These are phyloP conservation scores for Suhomyces xylopsoci DNA, from an alignment of 805 yeast genomes.

Conservation along the genomic window DNA sequence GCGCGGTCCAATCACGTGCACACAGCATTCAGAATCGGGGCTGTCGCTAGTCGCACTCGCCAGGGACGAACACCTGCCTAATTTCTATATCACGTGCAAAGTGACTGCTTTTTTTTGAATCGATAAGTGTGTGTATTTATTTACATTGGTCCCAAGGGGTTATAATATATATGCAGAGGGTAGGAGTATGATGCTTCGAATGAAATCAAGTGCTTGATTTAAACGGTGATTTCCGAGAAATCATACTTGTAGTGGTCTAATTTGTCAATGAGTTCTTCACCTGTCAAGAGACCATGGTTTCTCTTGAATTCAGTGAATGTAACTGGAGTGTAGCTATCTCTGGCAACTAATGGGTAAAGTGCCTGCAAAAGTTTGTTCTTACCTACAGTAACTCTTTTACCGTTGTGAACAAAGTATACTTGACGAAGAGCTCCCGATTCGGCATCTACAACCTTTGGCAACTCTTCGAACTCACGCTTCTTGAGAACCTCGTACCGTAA, in stretches of 20 bases:
- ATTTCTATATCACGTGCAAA: constrained; percentile 6
- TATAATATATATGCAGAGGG: background rate
- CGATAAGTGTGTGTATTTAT: background rate
- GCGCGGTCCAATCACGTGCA: background rate
- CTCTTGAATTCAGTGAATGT: constrained; percentile 48
- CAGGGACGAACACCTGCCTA: background rate
- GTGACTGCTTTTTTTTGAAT: constrained; percentile 12
- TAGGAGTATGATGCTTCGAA: background rate
- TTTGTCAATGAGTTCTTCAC: constrained; percentile 47
- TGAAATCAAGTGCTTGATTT: background rate
- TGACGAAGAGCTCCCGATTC: constrained; percentile 28
- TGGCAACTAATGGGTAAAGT: constrained; percentile 51
- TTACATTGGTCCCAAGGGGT: constrained; percentile 1
- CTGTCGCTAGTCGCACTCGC: background rate
- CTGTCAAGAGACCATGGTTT: constrained; percentile 41
- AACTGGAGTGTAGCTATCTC: constrained; percentile 42
- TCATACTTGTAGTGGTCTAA: constrained; percentile 47
- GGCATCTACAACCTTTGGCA: constrained; percentile 30
- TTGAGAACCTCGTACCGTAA: constrained; percentile 71
- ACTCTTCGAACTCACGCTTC: constrained; percentile 38
- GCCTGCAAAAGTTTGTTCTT: constrained; percentile 57
- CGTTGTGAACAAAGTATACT: constrained; percentile 52
- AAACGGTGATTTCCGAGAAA: constrained; percentile 26
- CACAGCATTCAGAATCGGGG: background rate
- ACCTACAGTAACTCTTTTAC: constrained; percentile 55